phyloP scores from a whole-genome alignment of 331 rosid species.

The Quercus phellos region DNA sequence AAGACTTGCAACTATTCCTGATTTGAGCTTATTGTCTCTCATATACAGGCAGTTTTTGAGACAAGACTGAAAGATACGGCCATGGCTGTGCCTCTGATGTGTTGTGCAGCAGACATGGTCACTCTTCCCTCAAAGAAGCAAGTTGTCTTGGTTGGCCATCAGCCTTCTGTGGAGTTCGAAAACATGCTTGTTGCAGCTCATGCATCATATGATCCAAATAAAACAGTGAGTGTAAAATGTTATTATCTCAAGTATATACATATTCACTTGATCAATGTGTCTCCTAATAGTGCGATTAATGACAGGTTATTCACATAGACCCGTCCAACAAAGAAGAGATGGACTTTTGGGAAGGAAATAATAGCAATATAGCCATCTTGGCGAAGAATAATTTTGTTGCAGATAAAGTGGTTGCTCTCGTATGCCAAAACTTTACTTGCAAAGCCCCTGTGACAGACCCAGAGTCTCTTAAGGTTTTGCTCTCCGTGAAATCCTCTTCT shows the following conservation, averaged over 20 bases:
- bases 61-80: conserved; percentile 66
- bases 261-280: no score
- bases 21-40: neutral
- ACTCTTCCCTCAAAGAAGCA: conserved; percentile 56
- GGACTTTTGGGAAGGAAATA: conserved; percentile 79
- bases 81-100: conserved; percentile 94
- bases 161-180: conserved; percentile 44
- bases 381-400: conserved; percentile 46
- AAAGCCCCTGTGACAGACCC: conserved; percentile 52
- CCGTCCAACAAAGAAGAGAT: conserved; percentile 55
- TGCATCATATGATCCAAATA: conserved; percentile 64
- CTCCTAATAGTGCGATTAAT: neutral
- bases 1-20: neutral
- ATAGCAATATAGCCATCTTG: conserved; percentile 63
- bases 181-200: conserved; percentile 72
- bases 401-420: conserved; percentile 66
- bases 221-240: conserved; percentile 49
- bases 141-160: conserved; percentile 72
- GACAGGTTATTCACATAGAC: conserved; percentile 74
- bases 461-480: conserved; percentile 46
- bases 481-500: conserved; percentile 37
- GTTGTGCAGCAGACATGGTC: conserved; percentile 83
- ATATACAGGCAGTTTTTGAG: conserved; percentile 81
- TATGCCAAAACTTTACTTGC: conserved; percentile 85
- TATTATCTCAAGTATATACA: neutral